Base-by-base conservation (phyloP, 441 rosid genomes). In the Breynia disticha region DNA sequence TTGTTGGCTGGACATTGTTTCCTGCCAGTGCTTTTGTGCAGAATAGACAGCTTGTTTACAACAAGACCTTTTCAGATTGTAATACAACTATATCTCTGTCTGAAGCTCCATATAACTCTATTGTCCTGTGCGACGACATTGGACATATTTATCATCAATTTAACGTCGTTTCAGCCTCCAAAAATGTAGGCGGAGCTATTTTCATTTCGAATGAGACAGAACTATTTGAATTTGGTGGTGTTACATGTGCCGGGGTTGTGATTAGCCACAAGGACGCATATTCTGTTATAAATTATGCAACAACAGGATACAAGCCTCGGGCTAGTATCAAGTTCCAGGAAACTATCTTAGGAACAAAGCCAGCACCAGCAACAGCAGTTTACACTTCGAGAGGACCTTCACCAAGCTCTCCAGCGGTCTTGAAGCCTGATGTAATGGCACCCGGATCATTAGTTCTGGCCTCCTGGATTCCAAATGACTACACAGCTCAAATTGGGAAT, bases 381-480 rank as follows among this genome's bases (percentile, higher is more conserved):
- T 78, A 67, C 67, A 63, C 64, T 21, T 78, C 81, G 1, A 71
- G 78, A 48, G 87, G 83, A 7, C 87, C 83, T 5, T 71, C 78
- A 10, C 56, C 53, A 2, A 75, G 71, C 60, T 64, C 54, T 49
- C 75, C 94, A 0, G 82, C 71, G 56, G 50, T 89, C 59, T 41
- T 84, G 70, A 89, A 89, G 63, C 97, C 95, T 0, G 88, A 89
- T 54, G 37, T 86, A 63, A 74, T 89, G 63, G 87, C 94, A 17
- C 95, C 97, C 16, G 97, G 97, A 37, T 64, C 80, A 18, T 68
- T 57, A 57, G 83, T 89, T 58, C 74, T 93, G 82, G 90, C 90
- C 0, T 83, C 89, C 65, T 89, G 95, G 95, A 71, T 83, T 72
- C 79, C 83, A 4, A 70, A 55, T 60, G 81, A 67, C 42, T 0